Percentiles rank a stretch among this genome's conserved stretches.
phyloP scores from a whole-genome alignment of 1,284 basidiomycete genomes.

The Tilletia caries region DNA sequence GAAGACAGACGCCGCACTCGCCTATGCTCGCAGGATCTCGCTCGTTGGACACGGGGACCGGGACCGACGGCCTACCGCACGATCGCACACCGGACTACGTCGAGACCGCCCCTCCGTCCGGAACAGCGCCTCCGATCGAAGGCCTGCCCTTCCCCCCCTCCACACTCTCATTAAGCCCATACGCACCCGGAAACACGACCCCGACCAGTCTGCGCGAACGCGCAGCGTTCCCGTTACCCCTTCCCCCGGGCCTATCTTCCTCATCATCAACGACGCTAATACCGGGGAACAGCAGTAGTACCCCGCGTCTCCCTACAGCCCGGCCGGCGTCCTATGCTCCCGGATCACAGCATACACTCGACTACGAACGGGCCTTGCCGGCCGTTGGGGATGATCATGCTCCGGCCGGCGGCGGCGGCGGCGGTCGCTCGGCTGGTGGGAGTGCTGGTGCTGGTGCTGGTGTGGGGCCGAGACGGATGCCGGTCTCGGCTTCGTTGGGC shows the following conservation, averaged over 20 bases:
- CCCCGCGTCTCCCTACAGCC: background rate
- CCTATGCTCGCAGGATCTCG: background rate
- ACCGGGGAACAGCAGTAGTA: background rate
- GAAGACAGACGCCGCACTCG: background rate
- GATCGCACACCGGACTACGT: background rate
- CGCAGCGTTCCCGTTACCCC: background rate
- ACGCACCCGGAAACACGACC: too few species aligned
- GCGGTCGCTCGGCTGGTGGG: background rate
- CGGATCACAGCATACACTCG: background rate
- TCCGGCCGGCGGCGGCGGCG: background rate
- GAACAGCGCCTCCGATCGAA: background rate
- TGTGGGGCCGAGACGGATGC: background rate
- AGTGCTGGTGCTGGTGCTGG: too few species aligned
- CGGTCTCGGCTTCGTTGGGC: background rate
- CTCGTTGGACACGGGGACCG: background rate
- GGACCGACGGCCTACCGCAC: background rate
- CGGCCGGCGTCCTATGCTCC: constrained; percentile 4
- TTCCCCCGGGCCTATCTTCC: background rate
- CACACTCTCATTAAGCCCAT: too few species aligned
- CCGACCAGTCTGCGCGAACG: background rate
- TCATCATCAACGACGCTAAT: too few species aligned
- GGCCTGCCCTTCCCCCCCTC: too few species aligned
- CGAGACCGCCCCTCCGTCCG: background rate
- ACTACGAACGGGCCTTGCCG: background rate
- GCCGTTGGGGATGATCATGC: background rate